phyloP scores from a whole-genome alignment of 768 basidiomycete species.

The Tricholomella constricta region DNA sequence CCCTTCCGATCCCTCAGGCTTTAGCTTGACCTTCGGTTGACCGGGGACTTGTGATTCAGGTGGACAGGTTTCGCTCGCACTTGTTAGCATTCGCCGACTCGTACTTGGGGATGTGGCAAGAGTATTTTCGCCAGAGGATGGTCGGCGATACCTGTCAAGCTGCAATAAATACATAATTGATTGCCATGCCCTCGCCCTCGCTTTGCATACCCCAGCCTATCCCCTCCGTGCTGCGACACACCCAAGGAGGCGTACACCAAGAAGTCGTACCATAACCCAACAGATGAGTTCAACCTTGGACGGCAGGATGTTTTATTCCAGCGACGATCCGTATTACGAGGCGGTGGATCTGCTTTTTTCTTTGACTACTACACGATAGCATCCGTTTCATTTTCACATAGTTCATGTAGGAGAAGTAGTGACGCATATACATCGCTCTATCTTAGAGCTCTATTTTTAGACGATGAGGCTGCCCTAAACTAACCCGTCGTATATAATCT shows the following conservation, averaged over 20 bases:
- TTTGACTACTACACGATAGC: slow-evolving; percentile 18
- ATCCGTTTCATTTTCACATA: slow-evolving; percentile 32
- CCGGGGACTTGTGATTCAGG: slow-evolving; percentile 16
- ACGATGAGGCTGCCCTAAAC: no score
- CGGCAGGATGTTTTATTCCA: slow-evolving; percentile 70
- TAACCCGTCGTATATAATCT: no score
- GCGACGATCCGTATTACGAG: slow-evolving; percentile 68
- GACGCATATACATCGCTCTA: slow-evolving; percentile 31
- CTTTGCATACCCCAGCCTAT: no score
- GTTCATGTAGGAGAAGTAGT: no score
- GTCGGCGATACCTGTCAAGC: slow-evolving; percentile 53
- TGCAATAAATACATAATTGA: slow-evolving; percentile 24
- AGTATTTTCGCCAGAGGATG: slow-evolving; percentile 30
- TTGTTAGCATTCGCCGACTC: slow-evolving; percentile 11
- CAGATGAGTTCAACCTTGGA: slow-evolving; percentile 81
- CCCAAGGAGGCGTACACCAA: slow-evolving; percentile 57
- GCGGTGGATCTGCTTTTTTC: no score
- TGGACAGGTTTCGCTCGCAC: slow-evolving; percentile 2
- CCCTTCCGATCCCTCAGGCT: slow-evolving; percentile 22
- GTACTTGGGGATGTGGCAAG: slow-evolving; percentile 13
- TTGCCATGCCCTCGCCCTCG: no score
- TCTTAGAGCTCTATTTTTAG: no score
- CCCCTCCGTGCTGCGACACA: no score
- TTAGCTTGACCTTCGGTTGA: slow-evolving; percentile 24
- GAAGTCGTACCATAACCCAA: slow-evolving; percentile 56